A percentile compares a stretch with the other conserved stretches of the same genome.
Conservation (phyloP, 768 basidiomycete genomes). For the Asterophora lycoperdoides region DNA sequence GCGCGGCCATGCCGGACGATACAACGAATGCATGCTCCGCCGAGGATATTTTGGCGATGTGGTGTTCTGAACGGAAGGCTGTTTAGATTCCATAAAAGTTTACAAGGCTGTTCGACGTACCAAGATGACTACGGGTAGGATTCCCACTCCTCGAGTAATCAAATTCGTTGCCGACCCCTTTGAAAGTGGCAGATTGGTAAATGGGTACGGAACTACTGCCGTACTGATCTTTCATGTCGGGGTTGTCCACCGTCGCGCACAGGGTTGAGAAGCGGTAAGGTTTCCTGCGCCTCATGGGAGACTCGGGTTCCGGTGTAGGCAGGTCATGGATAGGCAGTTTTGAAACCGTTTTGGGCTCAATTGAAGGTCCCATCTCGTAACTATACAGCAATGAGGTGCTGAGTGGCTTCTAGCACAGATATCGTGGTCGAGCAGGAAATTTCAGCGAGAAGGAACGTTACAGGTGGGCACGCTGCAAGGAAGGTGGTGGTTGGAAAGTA, state of each 20-base stretch:
- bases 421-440: conserved; percentile 1
- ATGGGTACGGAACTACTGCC: conserved; percentile 94
- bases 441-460: conserved; percentile 4
- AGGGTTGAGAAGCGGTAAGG: conserved; percentile 88
- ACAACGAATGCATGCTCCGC: conserved; percentile 88
- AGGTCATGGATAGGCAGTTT: conserved; percentile 45
- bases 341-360: conserved; percentile 31
- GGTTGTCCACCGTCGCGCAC: conserved; percentile 90
- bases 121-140: conserved; percentile 91
- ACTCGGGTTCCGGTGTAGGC: conserved; percentile 80
- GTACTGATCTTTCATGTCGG: conserved; percentile 90
- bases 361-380: conserved; percentile 32
- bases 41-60: conserved; percentile 94
- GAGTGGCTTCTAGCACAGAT: conserved; percentile 1
- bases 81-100: conserved; percentile 6
- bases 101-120: conserved; percentile 37
- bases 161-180: conserved; percentile 84
- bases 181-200: conserved; percentile 98
- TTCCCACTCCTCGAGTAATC: conserved; percentile 96
- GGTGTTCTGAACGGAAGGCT: conserved; percentile 65
- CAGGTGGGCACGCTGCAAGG: conserved; percentile 4
- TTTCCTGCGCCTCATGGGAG: conserved; percentile 60
- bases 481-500: neutral
- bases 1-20: conserved; percentile 96
- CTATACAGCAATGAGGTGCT: conserved; percentile 1